Percentiles rank a stretch among this genome's conserved stretches.
Evolutionary conservation across 441 rosid species (phyloP).

Genomic region (Erodium moschatum): DNA sequence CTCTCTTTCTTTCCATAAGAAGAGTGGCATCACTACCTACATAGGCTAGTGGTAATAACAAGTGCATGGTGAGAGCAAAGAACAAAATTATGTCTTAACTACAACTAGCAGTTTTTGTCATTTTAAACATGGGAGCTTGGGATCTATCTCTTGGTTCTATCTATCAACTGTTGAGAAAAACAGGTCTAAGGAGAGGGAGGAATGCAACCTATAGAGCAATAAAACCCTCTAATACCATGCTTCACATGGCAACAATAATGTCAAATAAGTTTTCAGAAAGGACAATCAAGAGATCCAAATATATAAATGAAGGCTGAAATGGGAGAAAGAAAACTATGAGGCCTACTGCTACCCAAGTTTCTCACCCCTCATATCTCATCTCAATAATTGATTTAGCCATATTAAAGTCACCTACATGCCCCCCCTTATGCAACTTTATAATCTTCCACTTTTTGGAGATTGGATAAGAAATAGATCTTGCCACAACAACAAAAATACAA

Average conservation of each 20-base stretch:
- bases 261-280: not conserved
- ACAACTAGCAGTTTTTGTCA: not conserved
- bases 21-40: not conserved
- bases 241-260: slow-evolving; percentile 5
- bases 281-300: slow-evolving; percentile 7
- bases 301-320: not conserved
- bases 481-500: not conserved
- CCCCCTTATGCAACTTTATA: not conserved
- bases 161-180: not conserved
- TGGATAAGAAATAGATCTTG: not conserved
- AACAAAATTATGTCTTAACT: not conserved
- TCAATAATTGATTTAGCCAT: slow-evolving; percentile 1
- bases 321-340: not conserved
- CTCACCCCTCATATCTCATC: not conserved
- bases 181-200: slow-evolving; percentile 5
- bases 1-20: slow-evolving; percentile 5
- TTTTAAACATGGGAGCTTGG: slow-evolving; percentile 1
- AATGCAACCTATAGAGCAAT: not conserved
- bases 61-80: not conserved
- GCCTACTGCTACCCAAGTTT: slow-evolving; percentile 3
- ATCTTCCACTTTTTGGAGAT: not conserved
- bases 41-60: not conserved
- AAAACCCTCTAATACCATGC: slow-evolving; percentile 1
- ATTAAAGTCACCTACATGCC: not conserved
- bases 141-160: not conserved